Base-by-base conservation (phyloP, 2,329 filamentous ascomycete species). In the Massarina eburnea region DNA sequence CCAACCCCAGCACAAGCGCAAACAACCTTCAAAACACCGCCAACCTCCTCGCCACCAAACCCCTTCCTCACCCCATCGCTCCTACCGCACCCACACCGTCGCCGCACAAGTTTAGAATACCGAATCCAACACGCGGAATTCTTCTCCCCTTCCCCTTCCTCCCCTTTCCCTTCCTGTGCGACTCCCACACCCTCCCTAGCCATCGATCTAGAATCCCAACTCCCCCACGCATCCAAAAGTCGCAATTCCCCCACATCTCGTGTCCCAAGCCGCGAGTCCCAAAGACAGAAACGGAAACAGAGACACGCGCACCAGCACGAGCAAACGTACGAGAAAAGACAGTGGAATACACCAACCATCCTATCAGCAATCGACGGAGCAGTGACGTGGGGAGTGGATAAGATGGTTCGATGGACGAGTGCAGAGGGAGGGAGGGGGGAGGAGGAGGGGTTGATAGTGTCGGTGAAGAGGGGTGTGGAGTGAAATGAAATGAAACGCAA, bases 381-480 rank as follows among this genome's bases (percentile, higher is more conserved):
- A 18, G 58, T 68, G 17, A 51, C 47, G 30, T 39, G 45, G 30
- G 36, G 53, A 26, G 54, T 53, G 27, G 56, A 44, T 26, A 49
- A 29, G 40, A 40, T 66, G 38, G 52, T 46, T 35, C 47, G 47
- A 55, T 68, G 52, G 57, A 58, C 54, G 35, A n/a, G n/a, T n/a
- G n/a, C n/a, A n/a, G 57, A 56, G 39, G 61, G 60, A 33, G 54
- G 51, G 18, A 26, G 17, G 20, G 59, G 53, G 10, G 52, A 36
- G 26, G 46, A 59, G 8, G 52, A 55, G 26, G 54, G 38, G 20
- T 19, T 58, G 47, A 21, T 63, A 45, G 45, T 64, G 40, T 58
- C 58, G 3, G 26, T 61, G 15, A 9, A 18, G 17, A 17, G 15
- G 17, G 19, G 19, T 4, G 33, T 10, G 33, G 12, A 9, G 15